Base-by-base conservation (phyloP, 169 alveolate species). In the Haemoproteus tartakovskyi region DNA sequence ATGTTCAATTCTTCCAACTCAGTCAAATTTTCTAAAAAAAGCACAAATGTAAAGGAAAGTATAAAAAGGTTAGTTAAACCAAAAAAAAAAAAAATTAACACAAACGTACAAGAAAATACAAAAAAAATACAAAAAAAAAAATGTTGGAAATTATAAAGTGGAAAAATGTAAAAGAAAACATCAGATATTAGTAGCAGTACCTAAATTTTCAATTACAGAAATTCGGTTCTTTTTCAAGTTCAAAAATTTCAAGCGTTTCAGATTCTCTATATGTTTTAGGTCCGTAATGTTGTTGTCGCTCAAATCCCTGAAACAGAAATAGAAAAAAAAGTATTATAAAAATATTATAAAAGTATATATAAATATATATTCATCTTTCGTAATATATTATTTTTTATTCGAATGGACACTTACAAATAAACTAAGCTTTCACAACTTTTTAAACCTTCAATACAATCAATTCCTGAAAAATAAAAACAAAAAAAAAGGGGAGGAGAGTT, bases 191-290 rank as follows among this genome's bases (percentile, higher is more conserved):
- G 14, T n/a, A 11, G 14, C 24, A 45, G 36, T 41, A 70, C 84
- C 84, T 21, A 70, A 37, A 70, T 70, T 70, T 54, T 70, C 84
- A 29, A 70, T 41, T 16, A n/a, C 27, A 37, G 38, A 41, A 50
- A 70, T 70, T 24, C 57, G 41, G 40, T 70, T 70, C 26, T 70
- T 63, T 18, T 70, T 78, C 29, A 70, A 60, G 46, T 70, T 70
- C 33, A 70, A 70, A 43, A 70, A 43, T 33, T 78, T 30, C 40
- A 70, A 30, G 2, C 47, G 54, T 18, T 11, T 70, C 36, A 70
- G 48, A 45, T 27, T 43, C 16, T 26, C 51, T 56, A 70, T 37
- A 24, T 70, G 54, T 60, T 70, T 78, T 50, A 70, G 54, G 47
- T 56, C 57, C 9, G 59, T 43, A 41, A 70, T 70, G 54, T 21